These are phyloP conservation scores for Calocybe gangraenosa DNA, from an alignment of 768 basidiomycete species.

Conservation along the genomic window DNA sequence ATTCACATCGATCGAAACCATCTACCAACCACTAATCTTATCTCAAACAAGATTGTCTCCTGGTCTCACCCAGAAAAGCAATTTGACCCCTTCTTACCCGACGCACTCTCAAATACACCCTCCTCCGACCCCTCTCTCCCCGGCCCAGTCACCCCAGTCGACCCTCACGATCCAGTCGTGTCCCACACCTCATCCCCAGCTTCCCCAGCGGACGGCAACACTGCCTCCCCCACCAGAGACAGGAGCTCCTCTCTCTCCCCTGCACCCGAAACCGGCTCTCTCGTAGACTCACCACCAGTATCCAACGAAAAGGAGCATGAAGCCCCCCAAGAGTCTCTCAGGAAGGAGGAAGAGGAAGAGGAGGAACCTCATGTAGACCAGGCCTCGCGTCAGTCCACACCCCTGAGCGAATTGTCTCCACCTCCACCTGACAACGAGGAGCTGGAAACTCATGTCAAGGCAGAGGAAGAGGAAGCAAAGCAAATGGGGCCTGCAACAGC, in stretches of 20 bases:
- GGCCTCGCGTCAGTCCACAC: slow-evolving; percentile 55
- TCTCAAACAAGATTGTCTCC: slow-evolving; percentile 15
- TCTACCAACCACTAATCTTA: slow-evolving; percentile 24
- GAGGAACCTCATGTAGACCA: slow-evolving; percentile 18
- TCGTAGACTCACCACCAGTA: slow-evolving; percentile 21
- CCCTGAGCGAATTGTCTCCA: slow-evolving; percentile 74
- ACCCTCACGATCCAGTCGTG: slow-evolving; percentile 18
- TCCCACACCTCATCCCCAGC: slow-evolving; percentile 19
- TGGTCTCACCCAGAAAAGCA: slow-evolving; percentile 14
- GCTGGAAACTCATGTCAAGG: slow-evolving; percentile 19
- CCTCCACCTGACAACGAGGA: slow-evolving; percentile 38
- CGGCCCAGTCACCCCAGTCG: slow-evolving; percentile 21
- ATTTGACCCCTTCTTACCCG: slow-evolving; percentile 8
- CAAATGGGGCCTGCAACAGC: not conserved
- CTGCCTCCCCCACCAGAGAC: slow-evolving; percentile 32
- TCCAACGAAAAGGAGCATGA: slow-evolving; percentile 26
- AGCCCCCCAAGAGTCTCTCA: slow-evolving; percentile 21
- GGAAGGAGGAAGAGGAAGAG: slow-evolving; percentile 23
- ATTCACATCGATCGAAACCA: slow-evolving; percentile 53
- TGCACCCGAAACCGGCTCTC: slow-evolving; percentile 41
- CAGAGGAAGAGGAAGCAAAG: slow-evolving; percentile 4
- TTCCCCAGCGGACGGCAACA: slow-evolving; percentile 22
- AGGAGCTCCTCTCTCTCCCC: slow-evolving; percentile 57
- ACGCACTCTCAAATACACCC: not conserved
- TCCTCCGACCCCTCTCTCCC: slow-evolving; percentile 2